Base-by-base conservation (phyloP, 345 rosid genomes). In the Chamaenerion angustifolium region DNA sequence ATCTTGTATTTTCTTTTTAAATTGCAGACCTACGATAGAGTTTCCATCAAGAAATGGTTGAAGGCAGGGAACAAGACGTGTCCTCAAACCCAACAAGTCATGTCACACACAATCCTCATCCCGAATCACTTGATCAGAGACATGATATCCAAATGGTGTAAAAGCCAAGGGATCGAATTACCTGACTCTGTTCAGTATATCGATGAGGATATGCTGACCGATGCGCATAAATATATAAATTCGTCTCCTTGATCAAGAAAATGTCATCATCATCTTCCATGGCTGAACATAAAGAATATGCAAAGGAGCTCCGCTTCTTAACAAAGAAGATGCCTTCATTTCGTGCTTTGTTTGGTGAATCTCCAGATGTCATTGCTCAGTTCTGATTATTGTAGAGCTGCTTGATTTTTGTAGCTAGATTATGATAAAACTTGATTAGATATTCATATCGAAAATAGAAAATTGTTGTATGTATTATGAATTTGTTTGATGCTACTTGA, bases 61-160 rank as follows among this genome's bases (percentile, higher is more conserved):
- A 82, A 75, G 55, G 69, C 82, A 3, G 96, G 95, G 37, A 92
- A 82, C 43, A 51, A 88, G 58, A 84, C 93, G 40, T 92, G 98
- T 66, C 98, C 98, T 27, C 68, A 54, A 53, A 83, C 95, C 23
- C 71, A 87, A 48, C 95, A 92, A 63, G 98, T 92, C 41, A 76
- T 92, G 52, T 75, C 93, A 4, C 79, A 83, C 63, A 66, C 88
- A 5, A 55, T 60, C 51, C 77, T 92, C 16, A 74, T 79, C 18
- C 93, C 98, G 0, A 92, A 92, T 68, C 63, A 64, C 11, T 71
- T 92, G 65, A 68, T 87, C 50, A 46, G 79, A 64, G 93, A 84
- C 13, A 67, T 92, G 96, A 83, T 87, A 57, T 71, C 71, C 1
- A 85, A 79, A 27, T 92, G 98, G 98, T 80, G 95, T 48, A 74